Evolutionary conservation across 495 filamentous ascomycete species (phyloP).

Genomic region (Penicillium mononematosum): DNA sequence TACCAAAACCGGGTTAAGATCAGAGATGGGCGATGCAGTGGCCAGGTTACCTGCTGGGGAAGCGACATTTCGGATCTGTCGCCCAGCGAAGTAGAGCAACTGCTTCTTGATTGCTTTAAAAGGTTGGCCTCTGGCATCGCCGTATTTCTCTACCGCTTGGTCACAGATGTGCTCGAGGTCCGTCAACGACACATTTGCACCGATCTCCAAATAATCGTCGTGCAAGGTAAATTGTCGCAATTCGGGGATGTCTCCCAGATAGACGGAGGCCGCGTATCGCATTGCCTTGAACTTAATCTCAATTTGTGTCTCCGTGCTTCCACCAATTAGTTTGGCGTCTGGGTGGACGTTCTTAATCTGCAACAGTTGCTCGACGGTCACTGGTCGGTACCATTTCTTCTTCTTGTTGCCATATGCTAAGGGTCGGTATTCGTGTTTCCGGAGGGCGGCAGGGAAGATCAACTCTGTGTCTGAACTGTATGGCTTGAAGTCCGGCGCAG

Average conservation of each 20-base stretch:
- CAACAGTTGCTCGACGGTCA: conserved; percentile 80
- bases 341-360: conserved; percentile 87
- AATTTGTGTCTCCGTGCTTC: conserved; percentile 95
- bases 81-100: conserved; percentile 83
- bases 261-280: conserved; percentile 86
- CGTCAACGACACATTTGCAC: conserved; percentile 87
- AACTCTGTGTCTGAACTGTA: conserved; percentile 91
- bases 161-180: conserved; percentile 63
- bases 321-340: conserved; percentile 89
- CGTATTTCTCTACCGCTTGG: conserved; percentile 79
- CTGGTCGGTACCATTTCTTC: conserved; percentile 91
- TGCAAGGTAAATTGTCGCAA: conserved; percentile 75
- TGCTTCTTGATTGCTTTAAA: conserved; percentile 52
- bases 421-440: conserved; percentile 76
- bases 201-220: conserved; percentile 79
- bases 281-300: conserved; percentile 97
- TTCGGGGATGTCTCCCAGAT: conserved; percentile 89
- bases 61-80: conserved; percentile 95
- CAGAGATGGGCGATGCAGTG: conserved; percentile 93
- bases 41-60: conserved; percentile 94
- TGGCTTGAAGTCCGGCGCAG: conserved; percentile 71
- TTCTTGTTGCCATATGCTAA: conserved; percentile 91
- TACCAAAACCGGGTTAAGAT: conserved; percentile 92
- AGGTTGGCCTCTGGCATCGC: conserved; percentile 63
- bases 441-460: conserved; percentile 85